Percentiles rank a stretch among this genome's conserved stretches.
phyloP scores from a whole-genome alignment of 306 rosid species.

The Trifolium dubium region DNA sequence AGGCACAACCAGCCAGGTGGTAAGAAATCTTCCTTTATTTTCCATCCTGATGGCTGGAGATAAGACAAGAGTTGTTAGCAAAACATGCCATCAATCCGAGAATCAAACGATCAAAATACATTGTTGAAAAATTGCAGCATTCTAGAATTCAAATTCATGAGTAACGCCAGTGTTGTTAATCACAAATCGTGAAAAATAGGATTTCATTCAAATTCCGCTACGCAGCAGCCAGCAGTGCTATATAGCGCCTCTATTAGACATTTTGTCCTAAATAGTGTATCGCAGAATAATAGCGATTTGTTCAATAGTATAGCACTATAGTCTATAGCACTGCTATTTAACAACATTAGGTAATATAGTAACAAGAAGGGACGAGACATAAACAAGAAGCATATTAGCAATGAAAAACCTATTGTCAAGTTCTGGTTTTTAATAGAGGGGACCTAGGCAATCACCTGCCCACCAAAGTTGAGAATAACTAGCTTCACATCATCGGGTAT shows the following conservation, averaged over 20 bases:
- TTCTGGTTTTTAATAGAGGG: constrained; percentile 19
- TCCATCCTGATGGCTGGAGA: constrained; percentile 95
- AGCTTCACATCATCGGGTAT: constrained; percentile 72
- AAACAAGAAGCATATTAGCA: constrained; percentile 9
- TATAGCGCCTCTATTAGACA: too few relatives aligned
- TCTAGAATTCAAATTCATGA: not conserved
- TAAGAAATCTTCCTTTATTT: constrained; percentile 82
- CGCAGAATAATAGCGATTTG: too few relatives aligned
- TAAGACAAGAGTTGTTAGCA: constrained; percentile 35
- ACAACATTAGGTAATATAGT: not conserved
- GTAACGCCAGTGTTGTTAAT: too few relatives aligned
- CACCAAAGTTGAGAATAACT: constrained; percentile 94
- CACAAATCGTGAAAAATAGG: too few relatives aligned
- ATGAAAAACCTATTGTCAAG: constrained; percentile 12
- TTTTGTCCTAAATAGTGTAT: too few relatives aligned
- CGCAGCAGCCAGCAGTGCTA: too few relatives aligned
- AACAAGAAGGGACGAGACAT: constrained; percentile 15
- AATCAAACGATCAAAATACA: constrained; percentile 22
- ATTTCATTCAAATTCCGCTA: too few relatives aligned
- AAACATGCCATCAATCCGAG: constrained; percentile 3
- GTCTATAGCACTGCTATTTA: too few relatives aligned
- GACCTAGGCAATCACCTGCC: constrained; percentile 68
- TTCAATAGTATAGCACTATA: too few relatives aligned
- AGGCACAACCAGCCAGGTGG: constrained; percentile 96
- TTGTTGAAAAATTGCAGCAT: constrained; percentile 9